Evolutionary conservation across 805 yeast species (phyloP).

Genomic region (Ogataea polymorpha): DNA sequence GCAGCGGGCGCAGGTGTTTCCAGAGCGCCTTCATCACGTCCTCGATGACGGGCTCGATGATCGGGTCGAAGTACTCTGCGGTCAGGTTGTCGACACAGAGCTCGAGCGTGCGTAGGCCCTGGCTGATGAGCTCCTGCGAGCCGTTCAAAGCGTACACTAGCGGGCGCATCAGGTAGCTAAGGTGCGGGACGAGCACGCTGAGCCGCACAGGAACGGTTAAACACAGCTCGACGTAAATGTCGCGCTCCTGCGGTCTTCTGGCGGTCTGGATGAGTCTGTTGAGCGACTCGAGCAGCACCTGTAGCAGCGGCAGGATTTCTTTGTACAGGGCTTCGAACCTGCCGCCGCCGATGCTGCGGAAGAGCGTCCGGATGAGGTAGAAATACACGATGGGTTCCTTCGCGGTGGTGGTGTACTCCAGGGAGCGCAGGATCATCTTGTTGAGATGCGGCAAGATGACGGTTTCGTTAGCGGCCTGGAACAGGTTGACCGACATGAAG

Average conservation of each 20-base stretch:
- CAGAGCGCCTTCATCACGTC: constrained; percentile 93
- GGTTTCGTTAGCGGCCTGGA: constrained; percentile 82
- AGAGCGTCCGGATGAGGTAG: constrained; percentile 80
- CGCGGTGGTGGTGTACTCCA: constrained; percentile 76
- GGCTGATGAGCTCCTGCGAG: constrained; percentile 85
- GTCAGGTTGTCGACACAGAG: constrained; percentile 94
- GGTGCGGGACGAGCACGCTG: constrained; percentile 89
- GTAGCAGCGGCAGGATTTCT: constrained; percentile 87
- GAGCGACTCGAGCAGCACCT: constrained; percentile 78
- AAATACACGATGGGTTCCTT: constrained; percentile 91
- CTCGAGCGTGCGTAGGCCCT: constrained; percentile 92
- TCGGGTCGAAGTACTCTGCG: constrained; percentile 95
- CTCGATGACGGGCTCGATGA: constrained; percentile 91
- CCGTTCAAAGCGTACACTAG: constrained; percentile 88
- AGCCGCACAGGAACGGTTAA: constrained; percentile 93
- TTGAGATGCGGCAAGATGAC: constrained; percentile 87
- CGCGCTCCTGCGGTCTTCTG: constrained; percentile 84
- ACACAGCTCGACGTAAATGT: constrained; percentile 91
- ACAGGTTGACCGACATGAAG: constrained; percentile 92
- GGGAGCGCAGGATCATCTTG: constrained; percentile 73
- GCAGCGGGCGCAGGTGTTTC: constrained; percentile 86
- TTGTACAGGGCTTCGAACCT: constrained; percentile 90
- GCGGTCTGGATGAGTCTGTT: constrained; percentile 82
- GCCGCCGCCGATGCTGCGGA: constrained; percentile 96
- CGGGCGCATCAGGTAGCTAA: constrained; percentile 86